A percentile compares a stretch with the other conserved stretches of the same genome.
These are phyloP conservation scores for Podila horticola DNA, from an alignment of 192 early-diverging fungal species.

Conservation along the genomic window DNA sequence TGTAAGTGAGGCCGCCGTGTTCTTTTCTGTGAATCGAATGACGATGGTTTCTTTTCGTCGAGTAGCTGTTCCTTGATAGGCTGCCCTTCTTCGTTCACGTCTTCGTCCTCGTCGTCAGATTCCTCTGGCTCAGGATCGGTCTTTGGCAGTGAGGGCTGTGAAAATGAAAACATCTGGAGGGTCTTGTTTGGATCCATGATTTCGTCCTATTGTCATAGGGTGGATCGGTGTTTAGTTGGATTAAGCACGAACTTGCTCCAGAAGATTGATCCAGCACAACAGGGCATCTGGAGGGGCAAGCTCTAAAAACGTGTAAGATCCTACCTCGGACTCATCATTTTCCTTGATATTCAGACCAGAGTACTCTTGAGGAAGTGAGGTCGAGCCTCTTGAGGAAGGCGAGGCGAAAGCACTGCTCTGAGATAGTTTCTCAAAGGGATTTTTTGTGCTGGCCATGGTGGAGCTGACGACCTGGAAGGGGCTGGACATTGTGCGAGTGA, in stretches of 20 bases:
- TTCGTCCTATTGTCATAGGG: slow-evolving; percentile 19
- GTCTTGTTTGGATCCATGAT: slow-evolving; percentile 37
- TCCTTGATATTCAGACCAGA: not conserved
- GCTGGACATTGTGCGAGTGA: slow-evolving; percentile 25
- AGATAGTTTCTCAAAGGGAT: slow-evolving; percentile 39
- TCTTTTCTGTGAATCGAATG: not conserved
- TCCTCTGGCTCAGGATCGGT: not conserved
- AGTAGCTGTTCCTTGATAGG: not conserved
- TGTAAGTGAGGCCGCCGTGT: slow-evolving; percentile 13
- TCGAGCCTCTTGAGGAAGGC: not conserved
- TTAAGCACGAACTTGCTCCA: no score
- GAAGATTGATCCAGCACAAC: no score
- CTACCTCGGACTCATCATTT: not conserved
- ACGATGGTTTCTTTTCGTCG: not conserved
- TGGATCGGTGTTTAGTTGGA: no score
- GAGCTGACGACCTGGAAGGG: slow-evolving; percentile 42
- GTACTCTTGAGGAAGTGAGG: not conserved
- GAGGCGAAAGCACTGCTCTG: not conserved
- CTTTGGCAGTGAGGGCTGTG: slow-evolving; percentile 4
- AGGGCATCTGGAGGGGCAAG: no score
- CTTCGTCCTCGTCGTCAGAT: slow-evolving; percentile 15
- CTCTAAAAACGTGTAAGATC: no score
- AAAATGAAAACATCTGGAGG: slow-evolving; percentile 35
- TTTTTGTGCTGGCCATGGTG: slow-evolving; percentile 16
- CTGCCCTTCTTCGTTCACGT: not conserved